phyloP scores from a whole-genome alignment of 108 stramenopile genomes.

The Cylindrotheca closterium region DNA sequence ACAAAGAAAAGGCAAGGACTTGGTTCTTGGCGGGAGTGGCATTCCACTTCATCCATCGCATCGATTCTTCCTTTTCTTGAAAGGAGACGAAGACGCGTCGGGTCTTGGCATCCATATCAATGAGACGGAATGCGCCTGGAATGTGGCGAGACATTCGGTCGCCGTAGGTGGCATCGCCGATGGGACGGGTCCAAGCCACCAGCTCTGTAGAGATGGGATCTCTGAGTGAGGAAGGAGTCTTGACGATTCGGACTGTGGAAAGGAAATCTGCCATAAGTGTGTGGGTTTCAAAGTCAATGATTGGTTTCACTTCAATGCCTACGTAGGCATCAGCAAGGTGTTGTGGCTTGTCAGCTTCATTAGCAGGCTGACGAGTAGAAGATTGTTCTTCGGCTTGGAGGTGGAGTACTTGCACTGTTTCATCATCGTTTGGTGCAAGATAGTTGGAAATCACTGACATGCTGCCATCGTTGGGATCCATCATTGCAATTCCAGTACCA shows the following conservation, averaged over 20 bases:
- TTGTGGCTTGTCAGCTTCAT: background rate
- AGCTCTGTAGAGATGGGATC: background rate
- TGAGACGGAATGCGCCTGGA: constrained; percentile 23
- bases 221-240: background rate
- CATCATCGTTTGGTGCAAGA: constrained; percentile 26
- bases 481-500: constrained; percentile 40
- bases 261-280: constrained; percentile 38
- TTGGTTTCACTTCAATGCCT: constrained; percentile 51
- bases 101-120: constrained; percentile 49
- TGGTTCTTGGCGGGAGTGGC: background rate
- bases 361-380: background rate
- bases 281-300: constrained; percentile 8
- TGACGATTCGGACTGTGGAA: constrained; percentile 11
- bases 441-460: constrained; percentile 34
- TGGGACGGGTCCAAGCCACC: constrained; percentile 4
- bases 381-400: background rate
- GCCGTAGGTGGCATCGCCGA: background rate
- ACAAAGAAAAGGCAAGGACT: background rate
- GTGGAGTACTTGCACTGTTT: constrained; percentile 16
- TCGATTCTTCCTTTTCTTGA: constrained; percentile 1
- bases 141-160: constrained; percentile 32
- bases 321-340: constrained; percentile 37
- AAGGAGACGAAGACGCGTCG: constrained; percentile 34
- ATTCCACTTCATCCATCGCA: background rate
- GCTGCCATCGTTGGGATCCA: constrained; percentile 61